phyloP scores from a whole-genome alignment of 768 basidiomycete genomes.

The Leccinum rimulosum region DNA sequence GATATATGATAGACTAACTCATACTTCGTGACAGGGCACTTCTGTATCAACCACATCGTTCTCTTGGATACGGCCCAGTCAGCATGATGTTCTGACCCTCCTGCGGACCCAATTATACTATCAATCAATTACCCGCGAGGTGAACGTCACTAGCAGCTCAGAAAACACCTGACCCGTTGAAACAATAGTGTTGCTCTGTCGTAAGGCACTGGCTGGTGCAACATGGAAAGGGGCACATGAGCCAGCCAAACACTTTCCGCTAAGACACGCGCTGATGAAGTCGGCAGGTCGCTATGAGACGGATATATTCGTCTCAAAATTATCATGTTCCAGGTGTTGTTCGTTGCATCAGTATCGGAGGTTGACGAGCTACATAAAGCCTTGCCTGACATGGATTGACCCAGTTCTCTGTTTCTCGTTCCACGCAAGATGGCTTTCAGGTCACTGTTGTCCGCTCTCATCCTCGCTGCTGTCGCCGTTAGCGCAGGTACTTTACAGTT shows the following conservation, averaged over 20 bases:
- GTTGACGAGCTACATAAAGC: slow-evolving; percentile 11
- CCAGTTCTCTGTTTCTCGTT: not conserved
- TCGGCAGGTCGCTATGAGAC: slow-evolving; percentile 2
- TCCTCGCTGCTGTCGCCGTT: slow-evolving; percentile 11
- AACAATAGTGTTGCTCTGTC: too few species aligned
- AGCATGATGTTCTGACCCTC: too few species aligned
- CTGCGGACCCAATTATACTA: too few species aligned
- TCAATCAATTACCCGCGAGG: not conserved
- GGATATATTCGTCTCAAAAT: not conserved
- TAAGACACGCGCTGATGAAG: not conserved
- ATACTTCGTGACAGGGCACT: not conserved
- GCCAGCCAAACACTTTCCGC: not conserved
- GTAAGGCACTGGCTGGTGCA: not conserved
- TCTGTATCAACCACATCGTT: not conserved
- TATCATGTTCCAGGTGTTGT: slow-evolving; percentile 4
- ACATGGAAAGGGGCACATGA: not conserved
- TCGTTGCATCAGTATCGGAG: slow-evolving; percentile 1
- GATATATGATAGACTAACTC: too few species aligned
- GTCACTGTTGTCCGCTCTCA: slow-evolving; percentile 12
- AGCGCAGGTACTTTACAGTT: slow-evolving; percentile 31
- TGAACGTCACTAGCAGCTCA: not conserved
- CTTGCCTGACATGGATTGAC: not conserved
- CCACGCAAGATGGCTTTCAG: slow-evolving; percentile 17
- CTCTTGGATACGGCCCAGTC: not conserved
- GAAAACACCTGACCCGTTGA: not conserved